Evolutionary conservation across 129 eudicot genomes (phyloP).

Genomic region (Lonicera japonica): DNA sequence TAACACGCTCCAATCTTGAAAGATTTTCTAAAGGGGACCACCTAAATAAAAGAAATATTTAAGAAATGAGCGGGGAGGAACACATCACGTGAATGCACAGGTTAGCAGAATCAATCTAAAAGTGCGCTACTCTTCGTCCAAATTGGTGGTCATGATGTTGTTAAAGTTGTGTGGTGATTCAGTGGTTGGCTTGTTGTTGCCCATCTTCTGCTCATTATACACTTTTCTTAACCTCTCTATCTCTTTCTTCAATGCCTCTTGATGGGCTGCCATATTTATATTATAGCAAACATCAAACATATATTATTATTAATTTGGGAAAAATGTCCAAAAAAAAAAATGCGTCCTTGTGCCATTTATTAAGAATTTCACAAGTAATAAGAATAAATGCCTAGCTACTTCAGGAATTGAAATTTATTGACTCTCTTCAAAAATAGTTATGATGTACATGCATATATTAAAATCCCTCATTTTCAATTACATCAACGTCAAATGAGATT

Average conservation of each 20-base stretch:
- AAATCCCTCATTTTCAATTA: too few species aligned
- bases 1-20: constrained; percentile 21
- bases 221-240: constrained; percentile 72
- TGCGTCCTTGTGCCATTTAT: too few species aligned
- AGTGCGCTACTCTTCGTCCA: constrained; percentile 23
- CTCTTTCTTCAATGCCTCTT: constrained; percentile 89
- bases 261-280: constrained; percentile 57
- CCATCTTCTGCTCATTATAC: constrained; percentile 51
- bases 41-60: constrained; percentile 22
- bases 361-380: too few species aligned
- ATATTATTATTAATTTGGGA: too few species aligned
- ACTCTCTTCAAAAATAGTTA: too few species aligned
- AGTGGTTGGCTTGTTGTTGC: constrained; percentile 12
- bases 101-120: constrained; percentile 25
- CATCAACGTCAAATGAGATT: too few species aligned
- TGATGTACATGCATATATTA: too few species aligned
- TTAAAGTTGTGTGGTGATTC: constrained; percentile 13
- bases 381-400: too few species aligned
- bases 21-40: constrained; percentile 16
- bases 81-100: constrained; percentile 71
- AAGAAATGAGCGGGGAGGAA: constrained; percentile 30
- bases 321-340: too few species aligned
- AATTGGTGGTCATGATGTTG: constrained; percentile 16
- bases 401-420: too few species aligned
- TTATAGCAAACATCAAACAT: too few species aligned